Evolutionary conservation across 1,139 yeast genomes (phyloP).

Genomic region (Candida pseudoviswanathii): DNA sequence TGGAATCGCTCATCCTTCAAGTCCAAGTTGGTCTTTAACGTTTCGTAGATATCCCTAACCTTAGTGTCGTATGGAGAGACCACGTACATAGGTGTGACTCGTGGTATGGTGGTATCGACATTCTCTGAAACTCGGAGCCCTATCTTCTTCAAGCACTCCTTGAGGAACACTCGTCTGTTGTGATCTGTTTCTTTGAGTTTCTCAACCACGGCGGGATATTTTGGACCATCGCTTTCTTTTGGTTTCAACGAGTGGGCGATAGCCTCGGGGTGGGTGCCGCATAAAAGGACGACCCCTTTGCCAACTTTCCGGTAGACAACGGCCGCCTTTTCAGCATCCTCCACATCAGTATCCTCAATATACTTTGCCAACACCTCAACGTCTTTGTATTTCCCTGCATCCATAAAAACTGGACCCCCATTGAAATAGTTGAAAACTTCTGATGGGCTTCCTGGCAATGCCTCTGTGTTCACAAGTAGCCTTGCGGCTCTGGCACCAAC

Average conservation of each 20-base stretch:
- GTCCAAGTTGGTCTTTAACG: slow-evolving; percentile 42
- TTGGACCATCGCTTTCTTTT: slow-evolving; percentile 19
- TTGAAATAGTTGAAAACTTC: slow-evolving; percentile 57
- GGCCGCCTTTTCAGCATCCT: slow-evolving; percentile 60
- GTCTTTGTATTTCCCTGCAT: slow-evolving; percentile 60
- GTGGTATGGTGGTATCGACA: slow-evolving; percentile 56
- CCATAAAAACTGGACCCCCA: slow-evolving; percentile 87
- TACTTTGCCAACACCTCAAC: slow-evolving; percentile 77
- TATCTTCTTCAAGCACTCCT: slow-evolving; percentile 54
- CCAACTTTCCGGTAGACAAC: slow-evolving; percentile 71
- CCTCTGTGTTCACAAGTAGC: slow-evolving; percentile 40
- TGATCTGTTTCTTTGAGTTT: slow-evolving; percentile 46
- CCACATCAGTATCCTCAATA: slow-evolving; percentile 39
- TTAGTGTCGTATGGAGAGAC: slow-evolving; percentile 30
- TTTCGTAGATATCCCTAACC: slow-evolving; percentile 27
- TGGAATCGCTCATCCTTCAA: slow-evolving; percentile 45
- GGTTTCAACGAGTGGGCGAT: slow-evolving; percentile 53
- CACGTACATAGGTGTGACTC: slow-evolving; percentile 63
- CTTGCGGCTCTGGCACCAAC: slow-evolving; percentile 68
- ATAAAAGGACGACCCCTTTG: slow-evolving; percentile 71
- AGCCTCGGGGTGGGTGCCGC: slow-evolving; percentile 92
- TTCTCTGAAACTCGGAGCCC: slow-evolving; percentile 68
- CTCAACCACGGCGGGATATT: slow-evolving; percentile 38
- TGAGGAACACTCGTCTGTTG: slow-evolving; percentile 56
- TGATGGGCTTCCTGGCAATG: slow-evolving; percentile 26